Evolutionary conservation across 768 basidiomycete species (phyloP).

Genomic region (Panaeolus cyanescens): DNA sequence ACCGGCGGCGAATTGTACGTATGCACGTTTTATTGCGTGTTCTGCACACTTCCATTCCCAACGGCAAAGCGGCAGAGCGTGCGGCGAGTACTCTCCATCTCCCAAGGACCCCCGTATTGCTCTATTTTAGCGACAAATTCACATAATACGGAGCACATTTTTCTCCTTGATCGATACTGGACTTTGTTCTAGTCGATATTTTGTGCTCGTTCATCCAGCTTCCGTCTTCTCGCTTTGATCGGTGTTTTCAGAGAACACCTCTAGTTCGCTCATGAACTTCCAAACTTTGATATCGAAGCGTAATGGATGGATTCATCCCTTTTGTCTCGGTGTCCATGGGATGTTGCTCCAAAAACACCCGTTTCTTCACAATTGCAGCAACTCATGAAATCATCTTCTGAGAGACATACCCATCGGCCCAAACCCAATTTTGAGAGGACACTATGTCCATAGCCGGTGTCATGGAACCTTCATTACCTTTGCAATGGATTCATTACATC

Average conservation of each 20-base stretch:
- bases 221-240: not conserved
- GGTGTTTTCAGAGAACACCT: not conserved
- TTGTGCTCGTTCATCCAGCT: not conserved
- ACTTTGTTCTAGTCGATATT: not conserved
- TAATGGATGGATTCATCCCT: not conserved
- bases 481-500: not conserved
- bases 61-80: not conserved
- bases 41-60: not conserved
- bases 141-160: too few species aligned
- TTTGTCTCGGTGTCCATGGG: not conserved
- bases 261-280: not conserved
- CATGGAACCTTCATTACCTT: not conserved
- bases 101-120: not conserved
- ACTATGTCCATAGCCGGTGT: not conserved
- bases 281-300: not conserved
- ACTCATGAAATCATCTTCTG: not conserved
- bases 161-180: too few species aligned
- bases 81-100: not conserved
- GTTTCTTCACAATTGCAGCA: not conserved
- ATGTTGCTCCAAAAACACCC: not conserved
- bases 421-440: not conserved
- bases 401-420: not conserved
- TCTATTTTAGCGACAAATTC: conserved; percentile 7
- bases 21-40: not conserved
- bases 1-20: not conserved